Percentiles rank a stretch among this genome's conserved stretches.
Conservation (phyloP, 169 alveolate species). For the Cystoisospora suis region DNA sequence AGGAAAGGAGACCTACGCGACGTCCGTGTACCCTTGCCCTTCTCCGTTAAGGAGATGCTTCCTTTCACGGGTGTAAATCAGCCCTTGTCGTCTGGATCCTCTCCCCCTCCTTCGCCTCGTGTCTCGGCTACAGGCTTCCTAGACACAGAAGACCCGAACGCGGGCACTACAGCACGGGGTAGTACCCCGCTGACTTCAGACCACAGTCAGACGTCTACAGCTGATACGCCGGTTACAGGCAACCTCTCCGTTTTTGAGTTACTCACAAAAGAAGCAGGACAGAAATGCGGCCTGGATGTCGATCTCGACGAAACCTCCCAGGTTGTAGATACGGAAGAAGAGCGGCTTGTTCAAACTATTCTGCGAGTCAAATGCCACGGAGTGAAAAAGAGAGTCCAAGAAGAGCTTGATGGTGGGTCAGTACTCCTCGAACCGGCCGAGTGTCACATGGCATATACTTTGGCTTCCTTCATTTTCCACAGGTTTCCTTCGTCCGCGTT, state of each 20-base stretch:
- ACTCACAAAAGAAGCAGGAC: background rate
- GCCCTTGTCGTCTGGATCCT: background rate
- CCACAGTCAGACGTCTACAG: no score
- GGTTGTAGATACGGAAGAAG: background rate
- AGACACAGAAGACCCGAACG: background rate
- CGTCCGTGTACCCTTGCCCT: conserved; percentile 22
- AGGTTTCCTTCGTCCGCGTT: no score
- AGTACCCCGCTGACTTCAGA: no score
- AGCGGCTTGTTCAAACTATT: conserved; percentile 27
- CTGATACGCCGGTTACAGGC: background rate
- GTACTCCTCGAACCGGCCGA: background rate
- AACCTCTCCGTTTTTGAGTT: background rate
- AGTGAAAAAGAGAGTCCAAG: background rate
- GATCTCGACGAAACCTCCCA: background rate
- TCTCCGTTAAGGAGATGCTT: conserved; percentile 11
- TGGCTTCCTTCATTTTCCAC: no score
- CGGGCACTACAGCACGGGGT: background rate
- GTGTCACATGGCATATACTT: background rate
- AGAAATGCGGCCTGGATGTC: background rate
- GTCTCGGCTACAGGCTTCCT: conserved; percentile 34
- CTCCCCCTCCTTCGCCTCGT: background rate
- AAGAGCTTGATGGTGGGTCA: background rate
- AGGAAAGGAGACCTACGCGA: conserved; percentile 17
- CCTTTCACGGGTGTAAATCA: background rate
- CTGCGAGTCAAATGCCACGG: conserved; percentile 19